Percentiles rank a stretch among this genome's conserved stretches.
Evolutionary conservation across 2,329 filamentous ascomycete genomes (phyloP).

Genomic region (Trichoderma simmonsii): DNA sequence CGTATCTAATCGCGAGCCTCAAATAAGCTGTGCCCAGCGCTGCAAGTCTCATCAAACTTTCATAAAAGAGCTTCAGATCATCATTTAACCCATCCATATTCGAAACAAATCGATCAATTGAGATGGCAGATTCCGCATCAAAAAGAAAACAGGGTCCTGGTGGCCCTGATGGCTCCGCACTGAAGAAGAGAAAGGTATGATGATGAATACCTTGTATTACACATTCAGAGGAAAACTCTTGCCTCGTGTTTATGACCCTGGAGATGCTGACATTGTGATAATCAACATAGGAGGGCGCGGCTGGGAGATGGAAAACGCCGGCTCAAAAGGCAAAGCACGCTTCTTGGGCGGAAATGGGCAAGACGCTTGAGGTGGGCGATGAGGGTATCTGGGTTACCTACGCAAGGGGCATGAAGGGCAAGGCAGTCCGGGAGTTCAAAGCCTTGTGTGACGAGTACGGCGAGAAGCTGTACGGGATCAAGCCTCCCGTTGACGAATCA

Average conservation of each 20-base stretch:
- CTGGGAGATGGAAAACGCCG: slow-evolving; percentile 60
- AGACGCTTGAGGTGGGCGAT: slow-evolving; percentile 62
- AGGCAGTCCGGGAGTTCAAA: slow-evolving; percentile 65
- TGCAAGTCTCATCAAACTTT: background rate
- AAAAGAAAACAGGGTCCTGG: slow-evolving; percentile 37
- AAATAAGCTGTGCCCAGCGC: background rate
- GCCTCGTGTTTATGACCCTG: background rate
- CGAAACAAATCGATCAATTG: background rate
- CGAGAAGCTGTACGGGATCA: slow-evolving; percentile 57
- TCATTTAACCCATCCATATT: background rate
- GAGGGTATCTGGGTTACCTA: slow-evolving; percentile 77
- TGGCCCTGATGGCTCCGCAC: slow-evolving; percentile 26
- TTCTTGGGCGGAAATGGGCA: slow-evolving; percentile 41
- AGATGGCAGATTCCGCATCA: slow-evolving; percentile 32
- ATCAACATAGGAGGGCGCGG: slow-evolving; percentile 45
- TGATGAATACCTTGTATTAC: background rate
- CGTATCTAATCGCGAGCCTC: slow-evolving; percentile 3
- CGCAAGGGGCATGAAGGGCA: slow-evolving; percentile 66
- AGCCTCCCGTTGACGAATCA: slow-evolving; percentile 31
- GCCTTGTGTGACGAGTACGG: slow-evolving; percentile 68
- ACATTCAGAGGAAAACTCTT: slow-evolving; percentile 9
- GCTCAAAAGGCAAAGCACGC: slow-evolving; percentile 53
- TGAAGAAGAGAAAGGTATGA: slow-evolving; percentile 42
- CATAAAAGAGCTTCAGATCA: background rate
- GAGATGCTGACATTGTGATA: background rate